Evolutionary conservation across 2,329 filamentous ascomycete species (phyloP), one percentile per base, ranked within the genome.

Genomic region (Claviceps paspali): DNA sequence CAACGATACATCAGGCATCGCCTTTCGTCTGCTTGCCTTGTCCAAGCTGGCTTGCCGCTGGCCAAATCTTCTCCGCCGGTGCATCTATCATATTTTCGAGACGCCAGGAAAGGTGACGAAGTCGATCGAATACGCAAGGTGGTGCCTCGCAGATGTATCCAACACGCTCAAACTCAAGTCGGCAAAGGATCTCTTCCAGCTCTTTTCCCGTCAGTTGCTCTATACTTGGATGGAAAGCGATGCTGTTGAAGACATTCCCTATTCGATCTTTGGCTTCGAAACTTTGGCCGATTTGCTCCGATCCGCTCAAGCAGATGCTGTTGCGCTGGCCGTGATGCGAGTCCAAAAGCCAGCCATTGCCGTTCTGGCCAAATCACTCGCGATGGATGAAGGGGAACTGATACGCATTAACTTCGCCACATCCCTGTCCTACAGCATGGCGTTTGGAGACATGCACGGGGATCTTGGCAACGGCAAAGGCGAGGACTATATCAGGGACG

Each of bases 11-110:
- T 87, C 95, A 56, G 88, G 86, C 0, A 88, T 96, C 46, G 83
- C 85, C 1, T 72, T 93, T 44, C 78, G 91, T 5, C 62, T 96
- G 3, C 73, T 82, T 43, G 73, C 84, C 7, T 62, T 96, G 9
- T 74, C 81, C 1, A 76, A 76, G 38, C 62, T 98, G 40, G 91
- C 82, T 18, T 82, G 84, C 22, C 63, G 67, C 35, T 96, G 88
- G 83, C 78, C 85, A 41, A 93, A 87, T 1, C 66, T 96, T 15
- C 67, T 95, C 30, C 79, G 87, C 36, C 76, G 82, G 45, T 86
- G 85, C 45, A 82, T 93, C 14, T 98, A 95, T 54, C 82, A 91
- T 54, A 86, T 96, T 17, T 94, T 96, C 48, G 91, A 96, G 54
- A 85, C 81, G 0, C 82, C 87, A 2, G 84, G 82, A 2, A 76